Conservation (phyloP, 2,329 filamentous ascomycete genomes). For the Orbilia oligospora region DNA sequence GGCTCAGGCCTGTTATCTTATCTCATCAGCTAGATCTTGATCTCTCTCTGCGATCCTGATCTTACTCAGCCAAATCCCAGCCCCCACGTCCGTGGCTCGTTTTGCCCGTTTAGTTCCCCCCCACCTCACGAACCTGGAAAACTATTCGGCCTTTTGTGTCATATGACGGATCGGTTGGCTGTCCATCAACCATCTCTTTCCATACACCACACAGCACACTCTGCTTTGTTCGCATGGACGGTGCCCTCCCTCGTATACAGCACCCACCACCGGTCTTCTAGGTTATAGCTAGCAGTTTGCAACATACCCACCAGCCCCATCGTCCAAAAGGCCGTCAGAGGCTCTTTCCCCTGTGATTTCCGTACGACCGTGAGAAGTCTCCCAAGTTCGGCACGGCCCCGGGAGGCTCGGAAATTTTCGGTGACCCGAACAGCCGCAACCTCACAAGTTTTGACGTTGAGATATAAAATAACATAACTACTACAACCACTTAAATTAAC, state of each 20-base stretch:
- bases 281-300: constrained; percentile 17
- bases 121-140: constrained; percentile 37
- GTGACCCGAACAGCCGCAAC: constrained; percentile 50
- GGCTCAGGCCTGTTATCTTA: constrained; percentile 49
- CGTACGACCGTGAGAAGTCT: constrained; percentile 36
- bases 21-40: constrained; percentile 58
- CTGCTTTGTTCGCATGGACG: constrained; percentile 46
- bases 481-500: neutral
- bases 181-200: constrained; percentile 29
- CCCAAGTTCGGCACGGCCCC: constrained; percentile 58
- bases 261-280: constrained; percentile 28
- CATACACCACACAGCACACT: constrained; percentile 18
- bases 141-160: constrained; percentile 37
- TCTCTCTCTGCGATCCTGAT: constrained; percentile 23
- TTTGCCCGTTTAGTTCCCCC: constrained; percentile 32
- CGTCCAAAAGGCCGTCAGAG: constrained; percentile 1
- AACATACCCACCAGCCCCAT: constrained; percentile 33
- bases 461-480: constrained; percentile 18
- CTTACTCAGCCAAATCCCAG: constrained; percentile 44
- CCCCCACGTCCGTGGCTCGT: constrained; percentile 42
- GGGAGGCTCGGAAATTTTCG: constrained; percentile 54
- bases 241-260: constrained; percentile 53
- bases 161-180: constrained; percentile 50
- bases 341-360: constrained; percentile 28
- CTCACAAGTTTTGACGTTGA: constrained; percentile 28